Evolutionary conservation across 2,329 filamentous ascomycete genomes (phyloP).

Genomic region (Claviceps quebecensis): DNA sequence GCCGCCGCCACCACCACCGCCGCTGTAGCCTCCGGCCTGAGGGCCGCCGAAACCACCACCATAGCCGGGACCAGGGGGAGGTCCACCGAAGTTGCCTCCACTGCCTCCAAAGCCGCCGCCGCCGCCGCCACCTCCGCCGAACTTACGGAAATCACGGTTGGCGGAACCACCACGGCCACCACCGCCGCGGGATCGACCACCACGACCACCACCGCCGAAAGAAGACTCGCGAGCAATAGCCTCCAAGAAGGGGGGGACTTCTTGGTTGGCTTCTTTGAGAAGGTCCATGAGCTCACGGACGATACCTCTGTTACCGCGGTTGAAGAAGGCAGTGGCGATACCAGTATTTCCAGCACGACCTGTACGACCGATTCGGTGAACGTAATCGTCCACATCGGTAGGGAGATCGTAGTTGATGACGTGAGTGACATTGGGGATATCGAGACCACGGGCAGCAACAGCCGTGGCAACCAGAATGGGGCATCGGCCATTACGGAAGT

Average conservation of each 20-base stretch:
- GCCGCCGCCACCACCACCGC: slow-evolving; percentile 26
- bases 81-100: slow-evolving; percentile 19
- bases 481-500: slow-evolving; percentile 92
- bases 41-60: slow-evolving; percentile 22
- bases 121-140: slow-evolving; percentile 40
- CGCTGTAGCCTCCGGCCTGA: slow-evolving; percentile 22
- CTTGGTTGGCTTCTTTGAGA: slow-evolving; percentile 96
- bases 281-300: slow-evolving; percentile 95
- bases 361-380: slow-evolving; percentile 98
- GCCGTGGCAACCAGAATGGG: slow-evolving; percentile 95
- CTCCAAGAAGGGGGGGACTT: slow-evolving; percentile 87
- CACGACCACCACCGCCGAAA: slow-evolving; percentile 45
- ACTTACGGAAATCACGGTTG: slow-evolving; percentile 85
- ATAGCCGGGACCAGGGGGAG: slow-evolving; percentile 21
- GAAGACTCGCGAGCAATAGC: slow-evolving; percentile 91
- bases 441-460: slow-evolving; percentile 78
- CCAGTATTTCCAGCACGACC: slow-evolving; percentile 98
- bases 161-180: slow-evolving; percentile 55
- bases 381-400: slow-evolving; percentile 96
- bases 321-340: slow-evolving; percentile 98
- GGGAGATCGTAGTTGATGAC: slow-evolving; percentile 99
- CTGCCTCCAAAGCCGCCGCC: slow-evolving; percentile 27
- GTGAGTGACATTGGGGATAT: slow-evolving; percentile 93
- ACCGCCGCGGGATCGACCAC: slow-evolving; percentile 33
- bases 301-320: slow-evolving; percentile 96